A percentile compares a stretch with the other conserved stretches of the same genome.
Conservation (phyloP, 495 filamentous ascomycete species). For the Tuber indicum region DNA sequence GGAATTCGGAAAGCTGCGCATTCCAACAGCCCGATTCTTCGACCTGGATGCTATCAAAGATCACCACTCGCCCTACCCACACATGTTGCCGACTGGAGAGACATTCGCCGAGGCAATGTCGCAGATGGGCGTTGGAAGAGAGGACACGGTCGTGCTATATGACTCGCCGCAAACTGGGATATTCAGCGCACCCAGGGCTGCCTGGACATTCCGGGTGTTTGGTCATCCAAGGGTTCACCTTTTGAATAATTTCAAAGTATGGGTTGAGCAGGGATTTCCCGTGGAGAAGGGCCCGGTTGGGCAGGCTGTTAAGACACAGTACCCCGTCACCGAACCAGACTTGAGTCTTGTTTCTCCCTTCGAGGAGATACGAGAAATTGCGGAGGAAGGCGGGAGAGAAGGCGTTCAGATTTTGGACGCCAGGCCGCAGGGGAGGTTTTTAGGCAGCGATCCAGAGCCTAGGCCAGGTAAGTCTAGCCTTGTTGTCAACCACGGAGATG, state of each 20-base stretch:
- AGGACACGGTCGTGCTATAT: slow-evolving; percentile 89
- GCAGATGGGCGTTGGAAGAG: slow-evolving; percentile 70
- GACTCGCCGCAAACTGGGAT: slow-evolving; percentile 82
- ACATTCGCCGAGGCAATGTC: slow-evolving; percentile 83
- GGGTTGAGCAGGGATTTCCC: slow-evolving; percentile 74
- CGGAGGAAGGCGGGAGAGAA: slow-evolving; percentile 68
- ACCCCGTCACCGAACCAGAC: slow-evolving; percentile 52
- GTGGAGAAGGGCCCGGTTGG: slow-evolving; percentile 60
- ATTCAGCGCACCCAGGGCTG: slow-evolving; percentile 86
- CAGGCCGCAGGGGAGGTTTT: slow-evolving; percentile 68
- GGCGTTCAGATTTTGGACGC: slow-evolving; percentile 88
- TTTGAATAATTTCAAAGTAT: slow-evolving; percentile 87
- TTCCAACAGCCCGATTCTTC: slow-evolving; percentile 90
- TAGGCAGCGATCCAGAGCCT: slow-evolving; percentile 78
- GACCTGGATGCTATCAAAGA: slow-evolving; percentile 89
- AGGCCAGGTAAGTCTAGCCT: slow-evolving; percentile 50
- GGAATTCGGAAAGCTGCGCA: slow-evolving; percentile 67
- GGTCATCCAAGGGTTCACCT: slow-evolving; percentile 86
- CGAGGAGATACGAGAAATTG: slow-evolving; percentile 72
- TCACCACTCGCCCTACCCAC: slow-evolving; percentile 77
- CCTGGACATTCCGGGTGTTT: slow-evolving; percentile 84
- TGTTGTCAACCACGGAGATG: slow-evolving; percentile 18
- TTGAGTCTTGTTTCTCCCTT: slow-evolving; percentile 53
- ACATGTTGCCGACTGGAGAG: slow-evolving; percentile 84
- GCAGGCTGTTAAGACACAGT: slow-evolving; percentile 46